Percentiles rank a stretch among this genome's conserved stretches.
Evolutionary conservation across 805 yeast genomes (phyloP).

Genomic region (fission yeast (Schizosaccharomyces pombe)): DNA sequence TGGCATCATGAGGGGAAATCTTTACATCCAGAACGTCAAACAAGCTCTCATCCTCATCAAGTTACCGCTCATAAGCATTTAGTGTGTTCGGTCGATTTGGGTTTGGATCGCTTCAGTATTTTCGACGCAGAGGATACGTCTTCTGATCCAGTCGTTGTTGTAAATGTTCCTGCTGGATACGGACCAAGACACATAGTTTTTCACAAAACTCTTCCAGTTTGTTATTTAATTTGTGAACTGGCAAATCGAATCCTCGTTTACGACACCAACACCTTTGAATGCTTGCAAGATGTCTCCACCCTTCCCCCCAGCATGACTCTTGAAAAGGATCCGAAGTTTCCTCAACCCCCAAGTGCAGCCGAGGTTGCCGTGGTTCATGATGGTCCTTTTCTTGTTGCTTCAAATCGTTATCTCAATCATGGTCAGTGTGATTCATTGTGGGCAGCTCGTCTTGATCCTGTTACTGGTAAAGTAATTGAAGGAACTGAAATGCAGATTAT

Average conservation of each 20-base stretch:
- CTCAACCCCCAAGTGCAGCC: conserved; percentile 1
- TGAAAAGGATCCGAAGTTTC: background rate
- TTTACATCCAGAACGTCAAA: background rate
- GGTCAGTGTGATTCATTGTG: background rate
- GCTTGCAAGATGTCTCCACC: background rate
- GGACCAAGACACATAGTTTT: background rate
- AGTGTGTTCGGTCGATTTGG: background rate
- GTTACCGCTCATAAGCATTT: background rate
- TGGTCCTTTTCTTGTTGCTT: conserved; percentile 3
- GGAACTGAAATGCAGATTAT: background rate
- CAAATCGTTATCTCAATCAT: background rate
- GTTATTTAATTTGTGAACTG: background rate
- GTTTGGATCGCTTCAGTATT: background rate
- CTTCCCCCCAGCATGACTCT: background rate
- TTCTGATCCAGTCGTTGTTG: background rate
- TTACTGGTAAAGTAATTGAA: background rate
- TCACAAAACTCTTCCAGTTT: background rate
- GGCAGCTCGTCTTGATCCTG: background rate
- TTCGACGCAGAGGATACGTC: background rate
- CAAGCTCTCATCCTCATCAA: background rate
- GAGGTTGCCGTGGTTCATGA: background rate
- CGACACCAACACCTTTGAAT: background rate
- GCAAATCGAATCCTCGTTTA: background rate
- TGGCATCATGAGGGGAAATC: conserved; percentile 1
- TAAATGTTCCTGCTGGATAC: background rate